A percentile compares a stretch with the other conserved stretches of the same genome.
Conservation (phyloP, 129 eudicot species). For the Artemisia argyi region DNA sequence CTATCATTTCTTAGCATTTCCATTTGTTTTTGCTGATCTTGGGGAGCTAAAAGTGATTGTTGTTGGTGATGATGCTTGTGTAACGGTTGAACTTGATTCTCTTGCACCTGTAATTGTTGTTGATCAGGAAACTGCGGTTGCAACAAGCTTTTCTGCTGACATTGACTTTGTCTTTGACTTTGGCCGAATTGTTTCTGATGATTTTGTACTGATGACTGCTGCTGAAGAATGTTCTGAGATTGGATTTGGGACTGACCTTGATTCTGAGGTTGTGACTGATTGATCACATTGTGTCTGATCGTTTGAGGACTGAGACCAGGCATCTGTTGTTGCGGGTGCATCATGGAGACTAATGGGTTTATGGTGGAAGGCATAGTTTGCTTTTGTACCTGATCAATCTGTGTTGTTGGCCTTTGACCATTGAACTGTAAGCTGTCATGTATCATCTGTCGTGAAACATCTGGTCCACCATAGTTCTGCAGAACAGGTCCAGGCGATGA, state of each 20-base stretch:
- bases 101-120: conserved; percentile 50
- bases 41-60: conserved; percentile 35
- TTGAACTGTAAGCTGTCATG: conserved; percentile 55
- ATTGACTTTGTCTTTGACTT: conserved; percentile 14
- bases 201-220: not conserved
- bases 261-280: conserved; percentile 26
- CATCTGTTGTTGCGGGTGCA: conserved; percentile 67
- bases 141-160: conserved; percentile 41
- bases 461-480: conserved; percentile 31
- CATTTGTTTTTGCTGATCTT: conserved; percentile 23
- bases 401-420: conserved; percentile 51
- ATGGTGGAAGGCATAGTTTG: conserved; percentile 38
- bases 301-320: conserved; percentile 49
- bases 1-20: conserved; percentile 41
- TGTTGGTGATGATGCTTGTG: conserved; percentile 84
- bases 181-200: not conserved
- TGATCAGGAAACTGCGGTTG: conserved; percentile 43
- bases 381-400: conserved; percentile 67
- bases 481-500: conserved; percentile 51
- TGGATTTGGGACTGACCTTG: conserved; percentile 58
- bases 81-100: conserved; percentile 55
- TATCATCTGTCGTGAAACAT: conserved; percentile 43
- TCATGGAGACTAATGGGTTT: conserved; percentile 45
- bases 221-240: conserved; percentile 41
- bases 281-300: not conserved